Base-by-base conservation (phyloP, 768 basidiomycete species). In the Chalciporus piperatus region DNA sequence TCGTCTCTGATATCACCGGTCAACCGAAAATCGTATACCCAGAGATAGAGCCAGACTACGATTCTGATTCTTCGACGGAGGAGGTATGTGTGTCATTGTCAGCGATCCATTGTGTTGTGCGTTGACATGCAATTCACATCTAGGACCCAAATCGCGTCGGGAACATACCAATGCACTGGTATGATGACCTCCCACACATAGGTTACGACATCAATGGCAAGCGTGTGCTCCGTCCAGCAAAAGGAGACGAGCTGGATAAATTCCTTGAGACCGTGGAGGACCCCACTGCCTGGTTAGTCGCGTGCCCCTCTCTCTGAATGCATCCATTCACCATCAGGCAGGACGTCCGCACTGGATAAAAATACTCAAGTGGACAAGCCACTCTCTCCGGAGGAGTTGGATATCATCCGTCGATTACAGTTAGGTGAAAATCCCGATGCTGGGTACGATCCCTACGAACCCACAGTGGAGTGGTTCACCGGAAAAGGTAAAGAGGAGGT, bases 161-260 rank as follows among this genome's bases (percentile, higher is more conserved):
- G 47, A 81, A 96, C 70, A 76, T 99, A 55, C 97, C 97, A 41
- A 87, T 89, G 80, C 94, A 99, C 64, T 99, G 96, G 94, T 99
- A 99, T 69, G 97, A 98, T 67, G 95, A 98, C 75, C 76, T 99
- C 59, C 97, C 97, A n/a, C 97, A 99, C 71, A 81, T 99, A 65
- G 97, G 97, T 41, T 99, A 99, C 72, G 83, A 93, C 69, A 85
- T 98, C 60, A 83, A 94, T 67, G 97, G 97, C 48, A 96, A 92
- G 73, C 87, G 87, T 67, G 85, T 99, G 43, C 79, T 98, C 56
- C 87, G 93, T 47, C 95, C 97, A 12, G 96, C 93, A 39, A 85
- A 87, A 60, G 94, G 94, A 40, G 97, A 99, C 64, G 97, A 98
- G 69, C 74, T 99, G 47, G 97, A 99, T 76, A 97, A 91, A 70